Evolutionary conservation across 306 rosid species (phyloP), one percentile per base, ranked within the genome.

Genomic region (Prunus campanulata): DNA sequence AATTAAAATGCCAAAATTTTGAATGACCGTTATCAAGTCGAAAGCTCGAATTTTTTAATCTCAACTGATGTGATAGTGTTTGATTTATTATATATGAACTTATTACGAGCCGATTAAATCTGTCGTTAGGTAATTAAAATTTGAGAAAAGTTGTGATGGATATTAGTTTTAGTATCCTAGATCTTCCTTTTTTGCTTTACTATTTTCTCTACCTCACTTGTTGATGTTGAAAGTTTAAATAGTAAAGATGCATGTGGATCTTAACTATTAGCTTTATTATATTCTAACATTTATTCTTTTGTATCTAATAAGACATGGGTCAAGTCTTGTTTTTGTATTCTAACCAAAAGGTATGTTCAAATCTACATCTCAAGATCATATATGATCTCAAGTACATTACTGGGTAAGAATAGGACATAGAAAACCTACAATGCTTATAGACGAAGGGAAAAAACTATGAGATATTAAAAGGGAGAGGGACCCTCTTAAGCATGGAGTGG

Each of bases 241-340:
- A 72, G 44, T 42, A 56, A 20, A 29, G 27, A 57, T 39, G 42
- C 76, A 42, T 57, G 55, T 57, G 76, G 66, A 55, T 72, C 52
- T 22, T 27, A 27, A 14, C 60, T 32, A 3, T 29, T 35, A 51
- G 3, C 15, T 54, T 57, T 30, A 51, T 29, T 70, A 50, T 16
- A 50, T 56, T 50, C 14, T 11, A 42, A 3, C 8, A 4, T 46
- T 2, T 11, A 13, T 27, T 22, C 2, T 72, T 19, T 7, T 20
- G 7, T 15, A 73, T 44, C 8, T 35, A 65, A 8, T 65, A 35
- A 16, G 52, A 24, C 77, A 25, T 25, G n/a, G 44, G 27, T 73
- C 68, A 73, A 73, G 44, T 72, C 15, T 55, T 20, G 22, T 55
- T 35, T 20, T 20, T 66, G 15, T 39, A 46, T 35, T 72, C 35